Base-by-base conservation (phyloP, 805 yeast species). In the Ogataea chonburiensis region DNA sequence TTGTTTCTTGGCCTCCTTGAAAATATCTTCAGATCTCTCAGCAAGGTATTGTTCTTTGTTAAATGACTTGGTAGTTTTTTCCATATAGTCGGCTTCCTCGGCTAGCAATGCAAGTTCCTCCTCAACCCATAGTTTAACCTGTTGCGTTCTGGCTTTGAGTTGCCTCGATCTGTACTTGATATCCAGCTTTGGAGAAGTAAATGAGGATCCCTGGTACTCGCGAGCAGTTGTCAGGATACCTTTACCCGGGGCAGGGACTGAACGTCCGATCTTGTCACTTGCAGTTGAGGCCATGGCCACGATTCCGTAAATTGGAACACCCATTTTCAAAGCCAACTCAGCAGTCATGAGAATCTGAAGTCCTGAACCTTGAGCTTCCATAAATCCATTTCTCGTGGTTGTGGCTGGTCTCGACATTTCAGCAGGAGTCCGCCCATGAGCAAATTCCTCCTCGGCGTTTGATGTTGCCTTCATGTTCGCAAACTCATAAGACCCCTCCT, bases 321-420 rank as follows among this genome's bases (percentile, higher is more conserved):
- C 99, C 99, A 93, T 93, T 61, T 83, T 79, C 51, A 93, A 56
- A 24, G 99, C 99, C 50, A 93, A 71, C 50, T 83, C 87, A 37
- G 97, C 98, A 50, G 80, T 77, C 99, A 93, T 93, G 48, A 93
- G 77, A 48, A 93, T 81, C 73, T 93, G 97, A 53, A 86, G 84
- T 79, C 99, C 99, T 36, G 98, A 79, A 75, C 99, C 99, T 70
- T 93, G 99, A 25, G 98, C 82, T 75, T 93, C 99, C 98, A 93
- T 93, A 74, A 93, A 93, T 54, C 99, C 99, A 53, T 82, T 75
- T 76, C 99, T 86, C 30, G 95, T 73, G 26, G 97, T 83, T 35
- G 99, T 89, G 37, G 97, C 77, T 40, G 99, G 99, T 70, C 99
- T 85, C 17, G 98, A 91, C 98, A 93, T 93, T 67, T 93, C 98